Percentiles rank a stretch among this genome's conserved stretches.
Evolutionary conservation across 495 filamentous ascomycete genomes (phyloP).

Genomic region (Penicillium canescens): DNA sequence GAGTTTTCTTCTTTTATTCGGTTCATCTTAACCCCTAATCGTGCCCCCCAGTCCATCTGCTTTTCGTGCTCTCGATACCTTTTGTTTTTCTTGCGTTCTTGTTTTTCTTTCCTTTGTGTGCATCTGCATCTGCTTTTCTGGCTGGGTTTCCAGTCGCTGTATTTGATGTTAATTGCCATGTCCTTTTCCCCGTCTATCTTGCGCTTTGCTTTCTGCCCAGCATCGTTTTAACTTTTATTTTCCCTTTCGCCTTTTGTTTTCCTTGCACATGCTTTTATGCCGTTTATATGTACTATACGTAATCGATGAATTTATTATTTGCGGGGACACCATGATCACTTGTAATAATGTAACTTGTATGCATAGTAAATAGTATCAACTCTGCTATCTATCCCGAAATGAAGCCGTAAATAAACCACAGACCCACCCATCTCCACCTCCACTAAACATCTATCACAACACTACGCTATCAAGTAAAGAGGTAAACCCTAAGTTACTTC

Average conservation of each 20-base stretch:
- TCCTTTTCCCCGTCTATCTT: constrained; percentile 16
- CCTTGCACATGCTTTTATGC: constrained; percentile 36
- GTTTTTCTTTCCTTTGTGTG: constrained; percentile 16
- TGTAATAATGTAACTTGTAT: background rate
- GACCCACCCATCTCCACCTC: background rate
- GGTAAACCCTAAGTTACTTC: constrained; percentile 56
- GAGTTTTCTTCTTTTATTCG: constrained; percentile 34
- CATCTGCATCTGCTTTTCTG: constrained; percentile 15
- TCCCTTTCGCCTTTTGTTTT: constrained; percentile 12
- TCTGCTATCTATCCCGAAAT: too few species aligned
- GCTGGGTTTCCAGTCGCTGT: constrained; percentile 29
- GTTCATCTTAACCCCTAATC: constrained; percentile 31
- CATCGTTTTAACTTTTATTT: constrained; percentile 7
- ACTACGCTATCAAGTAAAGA: too few species aligned
- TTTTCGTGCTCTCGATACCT: constrained; percentile 33
- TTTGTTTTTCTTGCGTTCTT: constrained; percentile 18
- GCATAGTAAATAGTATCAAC: background rate
- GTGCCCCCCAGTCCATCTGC: constrained; percentile 28
- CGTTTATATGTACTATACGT: constrained; percentile 49
- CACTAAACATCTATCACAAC: background rate
- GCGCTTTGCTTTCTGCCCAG: constrained; percentile 17
- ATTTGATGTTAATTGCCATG: constrained; percentile 28
- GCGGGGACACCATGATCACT: constrained; percentile 24
- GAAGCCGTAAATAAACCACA: too few species aligned
- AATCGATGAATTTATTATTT: constrained; percentile 41